These are phyloP conservation scores for Populus deltoides DNA, from an alignment of 345 rosid species.

Conservation along the genomic window DNA sequence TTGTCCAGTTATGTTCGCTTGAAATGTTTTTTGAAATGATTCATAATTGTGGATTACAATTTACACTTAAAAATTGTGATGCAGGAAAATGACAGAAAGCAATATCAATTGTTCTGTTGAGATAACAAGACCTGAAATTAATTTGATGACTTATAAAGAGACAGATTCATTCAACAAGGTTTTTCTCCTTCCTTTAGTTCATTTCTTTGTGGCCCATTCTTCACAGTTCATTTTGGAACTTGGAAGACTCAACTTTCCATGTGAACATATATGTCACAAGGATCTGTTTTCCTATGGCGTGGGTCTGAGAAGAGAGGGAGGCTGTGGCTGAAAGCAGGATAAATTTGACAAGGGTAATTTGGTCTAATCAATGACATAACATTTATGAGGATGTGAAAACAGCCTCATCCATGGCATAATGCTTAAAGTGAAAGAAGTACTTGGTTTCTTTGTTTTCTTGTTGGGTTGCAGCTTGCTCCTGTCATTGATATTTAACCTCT, in stretches of 20 bases:
- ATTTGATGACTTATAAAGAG: slow-evolving; percentile 35
- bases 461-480: not conserved
- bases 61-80: slow-evolving; percentile 23
- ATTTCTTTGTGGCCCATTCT: not conserved
- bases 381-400: not conserved
- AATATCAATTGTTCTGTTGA: slow-evolving; percentile 25
- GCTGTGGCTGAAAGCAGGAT: not conserved
- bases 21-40: slow-evolving; percentile 6
- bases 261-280: not conserved
- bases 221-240: not conserved
- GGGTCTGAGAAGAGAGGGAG: not conserved
- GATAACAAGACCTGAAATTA: slow-evolving; percentile 32
- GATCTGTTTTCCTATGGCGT: not conserved
- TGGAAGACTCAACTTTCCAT: not conserved
- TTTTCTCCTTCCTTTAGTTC: slow-evolving; percentile 11
- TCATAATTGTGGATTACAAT: slow-evolving; percentile 6
- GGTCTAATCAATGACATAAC: not conserved
- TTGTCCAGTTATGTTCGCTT: not conserved
- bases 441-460: not conserved
- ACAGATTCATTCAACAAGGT: slow-evolving; percentile 85
- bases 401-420: not conserved
- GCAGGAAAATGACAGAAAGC: slow-evolving; percentile 50
- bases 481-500: slow-evolving; percentile 6
- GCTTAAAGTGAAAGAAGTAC: not conserved
- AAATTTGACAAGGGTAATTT: not conserved